Percentiles rank a stretch among this genome's conserved stretches.
Evolutionary conservation across 2,329 filamentous ascomycete species (phyloP).

Genomic region (Neofusicoccum ribis): DNA sequence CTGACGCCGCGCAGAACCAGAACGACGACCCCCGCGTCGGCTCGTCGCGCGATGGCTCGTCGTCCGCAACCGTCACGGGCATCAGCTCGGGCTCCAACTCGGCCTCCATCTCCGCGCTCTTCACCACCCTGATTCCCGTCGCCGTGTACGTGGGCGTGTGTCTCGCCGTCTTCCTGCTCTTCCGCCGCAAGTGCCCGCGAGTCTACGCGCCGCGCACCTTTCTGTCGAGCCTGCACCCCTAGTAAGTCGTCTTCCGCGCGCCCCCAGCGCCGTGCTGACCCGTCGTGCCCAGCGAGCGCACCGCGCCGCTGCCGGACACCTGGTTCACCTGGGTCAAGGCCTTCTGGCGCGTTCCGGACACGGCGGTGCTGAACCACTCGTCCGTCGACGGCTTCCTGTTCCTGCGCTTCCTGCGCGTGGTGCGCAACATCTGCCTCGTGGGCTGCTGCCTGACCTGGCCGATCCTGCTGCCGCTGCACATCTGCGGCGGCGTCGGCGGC

Average conservation of each 20-base stretch:
- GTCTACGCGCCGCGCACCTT: conserved; percentile 58
- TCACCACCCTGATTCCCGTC: conserved; percentile 57
- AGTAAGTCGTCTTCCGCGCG: conserved; percentile 22
- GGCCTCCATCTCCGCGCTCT: conserved; percentile 43
- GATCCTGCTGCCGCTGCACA: conserved; percentile 83
- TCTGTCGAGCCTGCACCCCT: conserved; percentile 5
- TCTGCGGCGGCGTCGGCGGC: conserved; percentile 69
- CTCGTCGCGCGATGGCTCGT: conserved; percentile 46
- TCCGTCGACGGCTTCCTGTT: conserved; percentile 91
- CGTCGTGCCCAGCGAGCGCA: not conserved
- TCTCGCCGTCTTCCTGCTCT: conserved; percentile 53
- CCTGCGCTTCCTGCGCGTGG: conserved; percentile 80
- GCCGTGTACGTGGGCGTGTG: conserved; percentile 52
- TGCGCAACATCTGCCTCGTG: conserved; percentile 76
- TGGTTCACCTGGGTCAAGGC: conserved; percentile 44
- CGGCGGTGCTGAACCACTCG: conserved; percentile 82
- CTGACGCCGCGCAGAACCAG: not conserved
- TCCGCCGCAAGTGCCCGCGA: conserved; percentile 51
- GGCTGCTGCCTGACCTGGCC: conserved; percentile 86
- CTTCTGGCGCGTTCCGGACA: conserved; percentile 62
- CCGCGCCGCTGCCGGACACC: not conserved
- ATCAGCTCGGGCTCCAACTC: conserved; percentile 27
- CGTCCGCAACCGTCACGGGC: conserved; percentile 41
- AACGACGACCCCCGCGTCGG: conserved; percentile 44
- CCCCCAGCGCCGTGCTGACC: conserved; percentile 22